phyloP scores from a whole-genome alignment of 257 asterid genomes.

The Prunella vulgaris region DNA sequence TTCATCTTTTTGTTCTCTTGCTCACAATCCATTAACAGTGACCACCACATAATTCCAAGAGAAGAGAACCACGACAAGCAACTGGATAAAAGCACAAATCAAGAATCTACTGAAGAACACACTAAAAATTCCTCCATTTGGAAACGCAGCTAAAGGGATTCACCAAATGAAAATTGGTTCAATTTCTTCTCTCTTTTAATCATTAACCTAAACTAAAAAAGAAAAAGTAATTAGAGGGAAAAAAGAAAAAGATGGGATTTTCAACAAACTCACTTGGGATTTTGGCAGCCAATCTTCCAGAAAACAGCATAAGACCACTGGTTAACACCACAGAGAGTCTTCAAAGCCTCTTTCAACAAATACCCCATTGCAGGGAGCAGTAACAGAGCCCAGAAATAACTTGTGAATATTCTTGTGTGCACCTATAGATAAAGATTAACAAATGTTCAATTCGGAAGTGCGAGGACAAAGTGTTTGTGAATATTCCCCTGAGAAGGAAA shows the following conservation, averaged over 20 bases:
- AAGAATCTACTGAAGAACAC: neutral
- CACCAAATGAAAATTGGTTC: neutral
- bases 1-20: constrained; percentile 19
- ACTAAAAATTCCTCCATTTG: constrained; percentile 9
- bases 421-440: constrained; percentile 11
- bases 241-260: neutral
- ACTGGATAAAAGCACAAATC: constrained; percentile 22
- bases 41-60: constrained; percentile 41
- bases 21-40: constrained; percentile 28
- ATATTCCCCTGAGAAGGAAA: constrained; percentile 27
- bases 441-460: constrained; percentile 15
- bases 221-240: neutral
- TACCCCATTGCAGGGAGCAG: constrained; percentile 84
- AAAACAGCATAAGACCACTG: constrained; percentile 97
- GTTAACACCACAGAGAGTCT: constrained; percentile 90
- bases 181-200: neutral
- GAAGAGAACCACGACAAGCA: constrained; percentile 14
- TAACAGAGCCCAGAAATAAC: no score
- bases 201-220: neutral
- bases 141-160: neutral
- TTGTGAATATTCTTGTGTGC: constrained; percentile 13
- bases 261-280: constrained; percentile 65
- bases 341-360: constrained; percentile 88
- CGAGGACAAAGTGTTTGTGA: constrained; percentile 22
- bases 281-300: constrained; percentile 91